Percentiles rank a stretch among this genome's conserved stretches.
Conservation (phyloP, 768 basidiomycete species). For the Boletus sensibilis region DNA sequence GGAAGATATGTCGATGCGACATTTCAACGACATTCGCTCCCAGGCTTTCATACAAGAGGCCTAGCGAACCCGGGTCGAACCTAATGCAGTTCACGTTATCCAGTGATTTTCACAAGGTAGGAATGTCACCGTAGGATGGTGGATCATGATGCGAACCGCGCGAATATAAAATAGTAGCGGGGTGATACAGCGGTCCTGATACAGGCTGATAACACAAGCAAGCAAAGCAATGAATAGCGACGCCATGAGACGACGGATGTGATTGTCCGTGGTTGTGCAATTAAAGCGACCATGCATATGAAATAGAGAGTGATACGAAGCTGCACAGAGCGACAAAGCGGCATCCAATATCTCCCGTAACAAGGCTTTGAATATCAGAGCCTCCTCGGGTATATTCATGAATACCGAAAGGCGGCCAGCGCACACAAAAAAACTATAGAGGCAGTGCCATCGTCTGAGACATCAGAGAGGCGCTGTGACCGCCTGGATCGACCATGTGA, state of each 20-base stretch:
- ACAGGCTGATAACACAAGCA: constrained; percentile 23
- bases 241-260: constrained; percentile 7
- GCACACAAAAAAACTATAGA: constrained; percentile 38
- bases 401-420: constrained; percentile 23
- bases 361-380: constrained; percentile 14
- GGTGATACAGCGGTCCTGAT: constrained; percentile 25
- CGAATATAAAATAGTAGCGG: constrained; percentile 14
- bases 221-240: constrained; percentile 13
- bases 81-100: constrained; percentile 16
- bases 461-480: constrained; percentile 50
- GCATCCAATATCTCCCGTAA: constrained; percentile 11
- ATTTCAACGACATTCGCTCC: constrained; percentile 4
- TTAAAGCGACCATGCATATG: constrained; percentile 16
- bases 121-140: no score
- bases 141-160: constrained; percentile 17
- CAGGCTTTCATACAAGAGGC: constrained; percentile 6
- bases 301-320: constrained; percentile 12
- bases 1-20: constrained; percentile 3
- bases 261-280: constrained; percentile 18
- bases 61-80: constrained; percentile 6
- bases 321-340: constrained; percentile 11
- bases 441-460: constrained; percentile 55
- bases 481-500: constrained; percentile 61
- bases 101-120: constrained; percentile 22
- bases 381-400: constrained; percentile 17